Conservation (phyloP, 2,329 filamentous ascomycete genomes). For the Xylariomycetidae sp. region DNA sequence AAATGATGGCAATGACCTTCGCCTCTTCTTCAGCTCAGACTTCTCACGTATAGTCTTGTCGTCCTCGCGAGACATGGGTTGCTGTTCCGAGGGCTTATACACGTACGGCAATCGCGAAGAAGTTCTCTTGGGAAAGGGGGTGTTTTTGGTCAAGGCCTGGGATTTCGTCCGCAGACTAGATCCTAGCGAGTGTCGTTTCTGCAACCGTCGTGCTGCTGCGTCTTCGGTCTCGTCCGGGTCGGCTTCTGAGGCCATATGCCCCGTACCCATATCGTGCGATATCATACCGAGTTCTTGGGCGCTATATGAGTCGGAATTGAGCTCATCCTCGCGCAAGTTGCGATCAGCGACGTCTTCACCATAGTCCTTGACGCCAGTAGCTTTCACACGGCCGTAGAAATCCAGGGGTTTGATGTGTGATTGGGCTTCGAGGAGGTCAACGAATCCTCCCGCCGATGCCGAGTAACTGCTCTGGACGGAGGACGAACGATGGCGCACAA, state of each 20-base stretch:
- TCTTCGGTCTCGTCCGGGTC: conserved; percentile 13
- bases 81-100: conserved; percentile 4
- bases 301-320: conserved; percentile 28
- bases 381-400: conserved; percentile 44
- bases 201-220: conserved; percentile 8
- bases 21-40: conserved; percentile 3
- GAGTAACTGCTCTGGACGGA: conserved; percentile 29
- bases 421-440: conserved; percentile 57
- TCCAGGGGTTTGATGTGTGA: conserved; percentile 45
- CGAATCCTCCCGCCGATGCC: conserved; percentile 26
- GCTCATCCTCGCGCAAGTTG: conserved; percentile 42
- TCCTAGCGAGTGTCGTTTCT: conserved; percentile 19
- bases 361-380: conserved; percentile 49
- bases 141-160: not conserved
- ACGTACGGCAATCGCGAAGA: conserved; percentile 12
- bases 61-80: too few relatives aligned
- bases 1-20: conserved; percentile 23
- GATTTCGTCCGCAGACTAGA: conserved; percentile 17
- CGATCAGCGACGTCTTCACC: conserved; percentile 63
- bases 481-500: conserved; percentile 22
- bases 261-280: not conserved
- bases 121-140: conserved; percentile 12
- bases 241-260: conserved; percentile 2
- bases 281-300: conserved; percentile 32
- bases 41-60: too few relatives aligned